Percentiles rank a stretch among this genome's conserved stretches.
phyloP scores from a whole-genome alignment of 805 yeast species.

The Grigorovia yakushimaensis region DNA sequence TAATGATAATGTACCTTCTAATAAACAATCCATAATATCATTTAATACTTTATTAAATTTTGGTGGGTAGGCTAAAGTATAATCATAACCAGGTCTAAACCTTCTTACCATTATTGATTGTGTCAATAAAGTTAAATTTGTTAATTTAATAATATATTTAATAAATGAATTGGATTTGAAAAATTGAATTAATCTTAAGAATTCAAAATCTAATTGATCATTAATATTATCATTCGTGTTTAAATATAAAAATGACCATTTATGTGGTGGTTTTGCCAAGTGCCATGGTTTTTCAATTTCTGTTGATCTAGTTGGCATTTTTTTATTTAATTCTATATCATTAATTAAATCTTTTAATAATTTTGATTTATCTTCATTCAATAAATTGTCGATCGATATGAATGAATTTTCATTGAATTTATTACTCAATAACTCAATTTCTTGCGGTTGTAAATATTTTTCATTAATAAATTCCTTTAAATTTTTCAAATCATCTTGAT shows the following conservation, averaged over 20 bases:
- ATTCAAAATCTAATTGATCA: slow-evolving; percentile 24
- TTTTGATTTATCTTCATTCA: slow-evolving; percentile 46
- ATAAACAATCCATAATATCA: slow-evolving; percentile 22
- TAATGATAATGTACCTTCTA: slow-evolving; percentile 74
- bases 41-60: slow-evolving; percentile 33
- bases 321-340: slow-evolving; percentile 48
- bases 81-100: slow-evolving; percentile 92
- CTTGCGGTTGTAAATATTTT: slow-evolving; percentile 33
- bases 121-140: slow-evolving; percentile 51
- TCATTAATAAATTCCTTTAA: slow-evolving; percentile 49
- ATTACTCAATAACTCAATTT: slow-evolving; percentile 36
- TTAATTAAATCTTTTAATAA: slow-evolving; percentile 40
- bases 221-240: slow-evolving; percentile 9
- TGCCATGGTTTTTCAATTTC: slow-evolving; percentile 75
- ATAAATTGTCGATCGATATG: slow-evolving; percentile 53
- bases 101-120: slow-evolving; percentile 70
- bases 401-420: slow-evolving; percentile 60
- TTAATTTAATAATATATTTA: slow-evolving; percentile 57
- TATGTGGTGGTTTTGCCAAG: slow-evolving; percentile 87
- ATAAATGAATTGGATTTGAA: slow-evolving; percentile 53
- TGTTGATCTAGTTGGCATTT: slow-evolving; percentile 45
- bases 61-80: slow-evolving; percentile 69
- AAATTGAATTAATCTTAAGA: slow-evolving; percentile 48
- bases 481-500: slow-evolving; percentile 37
- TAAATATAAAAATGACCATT: slow-evolving; percentile 58